Evolutionary conservation across 2,329 filamentous ascomycete species (phyloP).

Genomic region (Calonectria multiphialidica): DNA sequence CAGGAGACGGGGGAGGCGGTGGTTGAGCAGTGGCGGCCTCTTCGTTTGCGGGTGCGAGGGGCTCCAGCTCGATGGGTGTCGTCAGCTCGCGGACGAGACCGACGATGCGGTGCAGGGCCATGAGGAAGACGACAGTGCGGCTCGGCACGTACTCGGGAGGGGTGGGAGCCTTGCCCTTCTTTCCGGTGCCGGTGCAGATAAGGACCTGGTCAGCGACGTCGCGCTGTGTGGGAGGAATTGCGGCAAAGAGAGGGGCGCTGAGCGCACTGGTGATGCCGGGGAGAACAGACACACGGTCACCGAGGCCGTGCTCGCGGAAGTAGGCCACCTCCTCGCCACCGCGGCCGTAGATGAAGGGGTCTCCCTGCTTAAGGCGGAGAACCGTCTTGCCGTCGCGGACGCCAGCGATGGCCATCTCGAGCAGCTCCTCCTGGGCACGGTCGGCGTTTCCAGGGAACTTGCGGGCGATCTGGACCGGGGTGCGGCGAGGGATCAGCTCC

Average conservation of each 20-base stretch:
- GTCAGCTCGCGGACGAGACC: constrained; percentile 81
- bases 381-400: constrained; percentile 78
- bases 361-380: constrained; percentile 92
- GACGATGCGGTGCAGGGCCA: constrained; percentile 89
- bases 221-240: constrained; percentile 88
- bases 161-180: constrained; percentile 86
- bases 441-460: constrained; percentile 99
- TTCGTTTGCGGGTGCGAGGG: constrained; percentile 36
- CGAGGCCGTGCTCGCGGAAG: constrained; percentile 80
- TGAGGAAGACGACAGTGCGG: constrained; percentile 91
- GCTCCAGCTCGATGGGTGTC: constrained; percentile 50
- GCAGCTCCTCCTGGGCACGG: constrained; percentile 89
- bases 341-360: constrained; percentile 95
- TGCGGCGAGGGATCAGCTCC: constrained; percentile 89
- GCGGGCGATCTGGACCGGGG: constrained; percentile 89
- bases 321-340: constrained; percentile 93
- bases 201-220: constrained; percentile 93
- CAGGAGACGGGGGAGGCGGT: constrained; percentile 25
- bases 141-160: constrained; percentile 83
- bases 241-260: constrained; percentile 88
- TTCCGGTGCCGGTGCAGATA: constrained; percentile 95
- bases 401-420: constrained; percentile 80
- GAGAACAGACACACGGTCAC: constrained; percentile 75
- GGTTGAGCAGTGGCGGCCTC: constrained; percentile 30
- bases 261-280: constrained; percentile 93